Base-by-base conservation (phyloP, 2,329 filamentous ascomycete species). In the Ilyonectria robusta region DNA sequence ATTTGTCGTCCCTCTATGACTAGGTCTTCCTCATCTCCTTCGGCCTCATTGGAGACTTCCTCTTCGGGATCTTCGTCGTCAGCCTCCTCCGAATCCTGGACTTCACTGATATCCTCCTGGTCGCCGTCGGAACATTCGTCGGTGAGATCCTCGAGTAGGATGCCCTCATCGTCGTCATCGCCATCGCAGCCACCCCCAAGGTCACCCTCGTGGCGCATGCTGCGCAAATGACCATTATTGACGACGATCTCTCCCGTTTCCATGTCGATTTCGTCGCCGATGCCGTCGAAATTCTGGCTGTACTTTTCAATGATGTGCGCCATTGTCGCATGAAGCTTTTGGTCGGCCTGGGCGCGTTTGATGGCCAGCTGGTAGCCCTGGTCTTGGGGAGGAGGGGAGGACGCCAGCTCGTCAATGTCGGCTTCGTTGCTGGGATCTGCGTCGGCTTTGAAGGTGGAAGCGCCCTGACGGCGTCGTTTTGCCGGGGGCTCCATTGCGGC, bases 241-340 rank as follows among this genome's bases (percentile, higher is more conserved):
- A 98, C 91, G n/a, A 97, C 86, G 53, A 98, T 90, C 65, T 93
- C 85, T 60, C 94, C 94, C 0, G 93, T 95, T 56, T 86, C 84
- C 63, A 97, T 84, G 79, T 98, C 94, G 75, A 98, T 94, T 81
- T 97, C 94, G 79, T 98, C 95, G 60, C 92, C 94, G 57, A 95
- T 86, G 5, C 91, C 92, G 2, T 90, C 90, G 76, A 97, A 97
- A 78, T 98, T 93, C 70, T 87, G 91, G 59, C 87, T 91, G 78
- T 97, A 98, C 79, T 97, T 98, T 67, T 92, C 89, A 78, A 97
- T 97, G 62, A 98, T 97, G 62, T 89, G 85, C 77, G 97, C 94
- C 78, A 97, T 96, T 6, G 90, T 90, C n/a, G 90, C 91, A 78
- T 96, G 95, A 46, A 97, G 87, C 65, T 90, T 90, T 69, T 86